Conservation (phyloP, 176 grass and related monocot species). For the Rhynchospora breviuscula region DNA sequence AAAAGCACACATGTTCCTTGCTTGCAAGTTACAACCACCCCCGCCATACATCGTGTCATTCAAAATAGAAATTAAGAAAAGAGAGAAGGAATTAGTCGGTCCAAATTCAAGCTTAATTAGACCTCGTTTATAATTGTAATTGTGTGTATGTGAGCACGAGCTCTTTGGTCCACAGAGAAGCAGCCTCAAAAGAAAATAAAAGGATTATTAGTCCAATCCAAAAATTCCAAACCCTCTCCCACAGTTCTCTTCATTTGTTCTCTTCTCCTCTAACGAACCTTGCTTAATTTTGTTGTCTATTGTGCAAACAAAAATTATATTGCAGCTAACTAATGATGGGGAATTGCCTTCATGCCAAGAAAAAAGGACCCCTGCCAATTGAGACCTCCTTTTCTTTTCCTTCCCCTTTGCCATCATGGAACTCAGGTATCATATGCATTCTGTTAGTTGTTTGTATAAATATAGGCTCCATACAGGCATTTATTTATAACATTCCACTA, state of each 20-base stretch:
- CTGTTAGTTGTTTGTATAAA: not conserved
- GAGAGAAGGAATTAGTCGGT: too few relatives aligned
- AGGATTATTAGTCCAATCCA: conserved; percentile 9
- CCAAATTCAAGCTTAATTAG: too few relatives aligned
- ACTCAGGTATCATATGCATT: conserved; percentile 35
- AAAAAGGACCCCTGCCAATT: conserved; percentile 36
- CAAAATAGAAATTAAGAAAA: not conserved
- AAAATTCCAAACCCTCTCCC: not conserved
- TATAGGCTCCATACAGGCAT: not conserved
- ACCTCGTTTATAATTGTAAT: too few relatives aligned
- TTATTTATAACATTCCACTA: not conserved
- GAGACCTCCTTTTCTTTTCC: conserved; percentile 40
- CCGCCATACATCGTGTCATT: not conserved
- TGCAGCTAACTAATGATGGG: conserved; percentile 26
- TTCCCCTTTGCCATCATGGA: conserved; percentile 37
- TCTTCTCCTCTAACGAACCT: too few relatives aligned
- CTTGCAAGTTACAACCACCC: conserved; percentile 48
- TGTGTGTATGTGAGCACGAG: too few relatives aligned
- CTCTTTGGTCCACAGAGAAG: too few relatives aligned
- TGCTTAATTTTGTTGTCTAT: not conserved
- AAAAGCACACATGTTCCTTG: conserved; percentile 1
- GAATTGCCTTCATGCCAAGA: conserved; percentile 20
- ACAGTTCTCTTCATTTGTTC: not conserved
- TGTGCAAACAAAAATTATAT: not conserved
- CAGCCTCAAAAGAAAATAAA: not conserved